phyloP scores from a whole-genome alignment of 768 basidiomycete species.

The Favolaschia claudopus region DNA sequence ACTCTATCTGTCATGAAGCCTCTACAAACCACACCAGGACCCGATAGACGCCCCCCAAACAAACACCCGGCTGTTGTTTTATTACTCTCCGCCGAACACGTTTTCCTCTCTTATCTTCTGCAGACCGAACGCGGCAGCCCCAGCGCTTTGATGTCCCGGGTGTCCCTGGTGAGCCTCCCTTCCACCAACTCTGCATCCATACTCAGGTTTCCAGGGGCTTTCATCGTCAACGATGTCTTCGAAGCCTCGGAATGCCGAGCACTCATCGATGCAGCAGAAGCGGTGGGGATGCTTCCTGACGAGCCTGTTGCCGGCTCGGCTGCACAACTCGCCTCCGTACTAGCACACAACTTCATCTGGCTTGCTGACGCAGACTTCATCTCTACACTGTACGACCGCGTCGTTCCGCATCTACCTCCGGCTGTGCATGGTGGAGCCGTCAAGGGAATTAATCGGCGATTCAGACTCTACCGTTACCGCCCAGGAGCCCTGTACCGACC shows the following conservation, averaged over 20 bases:
- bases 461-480: constrained; percentile 59
- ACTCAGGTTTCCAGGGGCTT: constrained; percentile 41
- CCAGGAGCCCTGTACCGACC: constrained; percentile 59
- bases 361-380: constrained; percentile 55
- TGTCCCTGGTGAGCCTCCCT: constrained; percentile 37
- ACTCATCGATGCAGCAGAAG: constrained; percentile 53
- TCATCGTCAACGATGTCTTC: constrained; percentile 57
- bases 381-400: constrained; percentile 47
- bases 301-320: constrained; percentile 58
- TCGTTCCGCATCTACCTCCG: constrained; percentile 50
- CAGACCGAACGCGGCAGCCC: constrained; percentile 36
- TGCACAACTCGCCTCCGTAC: constrained; percentile 49
- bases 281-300: constrained; percentile 57
- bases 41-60: constrained; percentile 61
- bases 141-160: constrained; percentile 48
- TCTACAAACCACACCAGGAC: constrained; percentile 49
- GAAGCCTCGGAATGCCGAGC: constrained; percentile 50
- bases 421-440: constrained; percentile 51
- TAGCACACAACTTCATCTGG: constrained; percentile 62
- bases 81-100: constrained; percentile 46
- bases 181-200: neutral
- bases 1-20: constrained; percentile 33
- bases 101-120: constrained; percentile 38
- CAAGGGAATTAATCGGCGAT: constrained; percentile 56
- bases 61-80: constrained; percentile 59